Evolutionary conservation across 495 filamentous ascomycete genomes (phyloP).

Genomic region (Neurospora sp.): DNA sequence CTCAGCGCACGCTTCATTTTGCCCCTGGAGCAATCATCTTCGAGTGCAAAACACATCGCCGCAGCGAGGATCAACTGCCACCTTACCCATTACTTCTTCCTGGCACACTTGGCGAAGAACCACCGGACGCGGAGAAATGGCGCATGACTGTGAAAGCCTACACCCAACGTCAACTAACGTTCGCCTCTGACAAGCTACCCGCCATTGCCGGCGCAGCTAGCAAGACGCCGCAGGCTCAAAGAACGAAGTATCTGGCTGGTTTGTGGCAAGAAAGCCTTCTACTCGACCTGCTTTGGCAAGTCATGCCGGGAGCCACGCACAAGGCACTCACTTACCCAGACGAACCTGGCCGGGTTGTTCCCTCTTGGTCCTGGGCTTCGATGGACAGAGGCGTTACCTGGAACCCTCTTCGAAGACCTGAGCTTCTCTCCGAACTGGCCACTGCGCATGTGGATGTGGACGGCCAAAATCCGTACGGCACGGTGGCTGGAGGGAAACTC

Average conservation of each 20-base stretch:
- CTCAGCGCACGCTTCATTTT: neutral
- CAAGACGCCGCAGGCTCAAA: slow-evolving; percentile 3
- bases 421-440: neutral
- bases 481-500: neutral
- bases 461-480: neutral
- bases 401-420: neutral
- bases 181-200: slow-evolving; percentile 42
- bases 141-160: neutral
- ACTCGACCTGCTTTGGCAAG: neutral
- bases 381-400: neutral
- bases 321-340: neutral
- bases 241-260: slow-evolving; percentile 39
- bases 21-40: neutral
- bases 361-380: neutral
- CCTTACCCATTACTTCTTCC: neutral
- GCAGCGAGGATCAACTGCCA: neutral
- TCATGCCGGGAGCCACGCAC: neutral
- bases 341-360: neutral
- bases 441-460: neutral
- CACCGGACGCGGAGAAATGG: slow-evolving; percentile 1
- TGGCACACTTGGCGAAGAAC: neutral
- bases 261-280: slow-evolving; percentile 13
- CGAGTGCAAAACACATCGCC: neutral
- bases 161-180: slow-evolving; percentile 14
- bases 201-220: slow-evolving; percentile 29